Evolutionary conservation across 2,329 filamentous ascomycete genomes (phyloP).

Genomic region (Fusarium solani-melongenae): DNA sequence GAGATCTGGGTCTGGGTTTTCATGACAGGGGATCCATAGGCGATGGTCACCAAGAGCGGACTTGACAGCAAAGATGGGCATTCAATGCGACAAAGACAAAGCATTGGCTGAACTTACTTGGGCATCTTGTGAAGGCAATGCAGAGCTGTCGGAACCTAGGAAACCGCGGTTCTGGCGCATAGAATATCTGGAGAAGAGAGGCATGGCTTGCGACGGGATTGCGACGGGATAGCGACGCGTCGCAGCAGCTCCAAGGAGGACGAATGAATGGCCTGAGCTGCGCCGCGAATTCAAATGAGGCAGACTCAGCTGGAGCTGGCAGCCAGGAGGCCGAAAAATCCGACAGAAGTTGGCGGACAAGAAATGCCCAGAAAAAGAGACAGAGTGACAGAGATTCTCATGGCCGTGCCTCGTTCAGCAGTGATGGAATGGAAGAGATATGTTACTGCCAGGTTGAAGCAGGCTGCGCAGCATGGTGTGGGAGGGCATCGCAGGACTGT

Average conservation of each 20-base stretch:
- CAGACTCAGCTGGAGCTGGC: conserved; percentile 12
- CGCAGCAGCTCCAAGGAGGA: conserved; percentile 17
- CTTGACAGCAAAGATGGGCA: neutral
- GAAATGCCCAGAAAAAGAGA: conserved; percentile 19
- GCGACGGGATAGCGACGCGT: conserved; percentile 33
- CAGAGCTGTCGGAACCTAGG: conserved; percentile 62
- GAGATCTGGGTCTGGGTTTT: conserved; percentile 2
- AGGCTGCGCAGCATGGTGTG: conserved; percentile 32
- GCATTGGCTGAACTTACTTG: conserved; percentile 54
- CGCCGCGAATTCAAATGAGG: conserved; percentile 2
- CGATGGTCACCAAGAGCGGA: conserved; percentile 2
- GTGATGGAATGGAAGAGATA: conserved; percentile 18
- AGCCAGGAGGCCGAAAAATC: conserved; percentile 7
- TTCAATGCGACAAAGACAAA: conserved; percentile 10
- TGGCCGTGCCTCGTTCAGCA: conserved; percentile 24
- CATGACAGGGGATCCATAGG: conserved; percentile 20
- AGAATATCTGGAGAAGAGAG: conserved; percentile 42
- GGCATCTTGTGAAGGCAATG: conserved; percentile 59
- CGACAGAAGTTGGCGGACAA: conserved; percentile 23
- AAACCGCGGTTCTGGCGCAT: conserved; percentile 60
- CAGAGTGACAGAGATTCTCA: conserved; percentile 23
- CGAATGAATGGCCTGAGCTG: conserved; percentile 31
- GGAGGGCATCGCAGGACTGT: conserved; percentile 42
- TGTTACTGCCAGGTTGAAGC: conserved; percentile 27
- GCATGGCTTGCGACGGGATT: conserved; percentile 43